A percentile compares a stretch with the other conserved stretches of the same genome.
Evolutionary conservation across 768 basidiomycete genomes (phyloP).

Genomic region (Pisolithus microcarpus): DNA sequence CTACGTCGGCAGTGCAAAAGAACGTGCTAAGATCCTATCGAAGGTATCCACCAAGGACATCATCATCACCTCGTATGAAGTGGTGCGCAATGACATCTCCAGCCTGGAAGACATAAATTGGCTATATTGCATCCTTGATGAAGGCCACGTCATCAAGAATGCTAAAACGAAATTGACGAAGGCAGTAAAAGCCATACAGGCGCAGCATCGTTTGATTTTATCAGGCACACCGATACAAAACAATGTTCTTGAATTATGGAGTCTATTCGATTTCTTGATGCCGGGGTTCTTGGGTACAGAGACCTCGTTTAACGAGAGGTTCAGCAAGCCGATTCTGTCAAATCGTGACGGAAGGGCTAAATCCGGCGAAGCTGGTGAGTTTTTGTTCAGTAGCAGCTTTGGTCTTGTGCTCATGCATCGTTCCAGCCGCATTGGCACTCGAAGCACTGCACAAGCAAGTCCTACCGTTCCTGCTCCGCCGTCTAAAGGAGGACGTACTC

Average conservation of each 20-base stretch:
- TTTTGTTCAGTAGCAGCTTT: not conserved
- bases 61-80: conserved; percentile 97
- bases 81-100: conserved; percentile 88
- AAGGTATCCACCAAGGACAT: conserved; percentile 71
- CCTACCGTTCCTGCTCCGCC: conserved; percentile 91
- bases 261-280: conserved; percentile 98
- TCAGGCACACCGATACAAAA: conserved; percentile 99
- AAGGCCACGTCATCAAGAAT: conserved; percentile 99
- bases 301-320: conserved; percentile 87
- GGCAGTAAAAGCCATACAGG: conserved; percentile 84
- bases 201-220: conserved; percentile 89
- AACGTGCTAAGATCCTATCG: conserved; percentile 62
- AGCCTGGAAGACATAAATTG: conserved; percentile 70
- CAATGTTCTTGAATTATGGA: conserved; percentile 97
- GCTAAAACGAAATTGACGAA: conserved; percentile 96
- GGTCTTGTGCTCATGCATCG: not conserved
- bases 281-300: conserved; percentile 98
- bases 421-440: conserved; percentile 79
- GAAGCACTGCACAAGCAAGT: conserved; percentile 99
- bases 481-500: conserved; percentile 95
- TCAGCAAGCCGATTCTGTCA: conserved; percentile 91
- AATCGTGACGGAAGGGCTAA: conserved; percentile 94
- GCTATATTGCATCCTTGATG: conserved; percentile 96
- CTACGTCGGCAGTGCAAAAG: conserved; percentile 83
- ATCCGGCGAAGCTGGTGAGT: conserved; percentile 87